These are phyloP conservation scores for Xylariaceae sp. DNA, from an alignment of 2,329 filamentous ascomycete genomes.

Conservation along the genomic window DNA sequence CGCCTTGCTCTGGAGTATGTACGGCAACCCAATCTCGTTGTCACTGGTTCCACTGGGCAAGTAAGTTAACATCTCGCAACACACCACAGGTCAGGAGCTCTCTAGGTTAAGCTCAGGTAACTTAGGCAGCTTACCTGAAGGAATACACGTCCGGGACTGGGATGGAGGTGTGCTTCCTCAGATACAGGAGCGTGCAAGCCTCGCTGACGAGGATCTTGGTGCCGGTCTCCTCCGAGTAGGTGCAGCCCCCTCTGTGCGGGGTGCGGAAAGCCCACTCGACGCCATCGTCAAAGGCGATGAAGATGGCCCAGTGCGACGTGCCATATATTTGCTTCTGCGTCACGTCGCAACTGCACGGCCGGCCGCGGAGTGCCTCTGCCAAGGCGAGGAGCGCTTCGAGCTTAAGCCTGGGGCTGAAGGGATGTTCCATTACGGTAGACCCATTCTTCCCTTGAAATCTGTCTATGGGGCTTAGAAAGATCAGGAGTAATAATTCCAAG, in stretches of 20 bases:
- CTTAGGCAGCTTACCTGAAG: neutral
- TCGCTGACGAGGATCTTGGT: conserved; percentile 1
- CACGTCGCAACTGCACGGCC: neutral
- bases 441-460: too few relatives aligned
- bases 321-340: neutral
- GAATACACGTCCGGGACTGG: conserved; percentile 1
- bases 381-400: neutral
- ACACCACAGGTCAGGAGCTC: too few relatives aligned
- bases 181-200: neutral
- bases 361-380: neutral
- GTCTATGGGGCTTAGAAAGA: too few relatives aligned
- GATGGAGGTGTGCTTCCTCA: neutral
- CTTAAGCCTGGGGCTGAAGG: neutral
- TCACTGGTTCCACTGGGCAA: neutral
- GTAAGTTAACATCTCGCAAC: neutral
- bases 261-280: conserved; percentile 1
- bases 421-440: too few relatives aligned
- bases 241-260: neutral
- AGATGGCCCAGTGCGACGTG: neutral
- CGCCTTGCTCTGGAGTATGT: conserved; percentile 1
- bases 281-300: conserved; percentile 1
- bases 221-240: neutral
- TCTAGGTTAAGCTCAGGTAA: too few relatives aligned
- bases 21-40: conserved; percentile 1
- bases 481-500: too few relatives aligned